Evolutionary conservation across 257 asterid genomes (phyloP), one percentile per base, ranked within the genome.

Genomic region (Cruciata laevipes): DNA sequence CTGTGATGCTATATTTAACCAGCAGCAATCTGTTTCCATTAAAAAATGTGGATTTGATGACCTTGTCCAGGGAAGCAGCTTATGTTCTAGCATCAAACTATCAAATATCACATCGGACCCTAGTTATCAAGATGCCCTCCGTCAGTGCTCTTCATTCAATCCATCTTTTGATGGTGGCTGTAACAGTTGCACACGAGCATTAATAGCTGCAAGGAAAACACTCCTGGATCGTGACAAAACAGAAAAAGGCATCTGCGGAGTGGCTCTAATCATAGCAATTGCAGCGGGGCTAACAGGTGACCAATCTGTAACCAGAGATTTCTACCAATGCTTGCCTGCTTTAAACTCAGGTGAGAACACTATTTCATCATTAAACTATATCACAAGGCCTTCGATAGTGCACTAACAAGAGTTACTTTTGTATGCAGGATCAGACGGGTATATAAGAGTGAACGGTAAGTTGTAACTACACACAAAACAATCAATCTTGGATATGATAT

Each of bases 261-360:
- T 83, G 38, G 80, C 87, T 38, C 35, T 80, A 51, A 69, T 89
- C 38, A 77, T 82, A 61, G 72, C 89, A 7, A 72, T 85, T 60
- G 75, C 81, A 27, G 87, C 87, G 52, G 55, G 75, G n/a, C 70
- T 71, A 61, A 52, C 56, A 57, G 75, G 81, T 16, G 68, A 71
- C 25, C 33, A 72, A 49, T 52, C 82, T 49, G 68, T n/a, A 23
- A 20, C 62, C 20, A 81, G 75, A 58, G 86, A 80, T 64, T 79
- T 87, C 73, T 76, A 73, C 69, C 73, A 83, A 56, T 89, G 97
- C 79, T 81, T 87, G 79, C 83, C 89, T 51, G 83, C 76, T 67
- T 78, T 87, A 69, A 76, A 66, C 49, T 66, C 78, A 75, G 93
- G 97, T 89, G 42, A 67, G 75, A 37, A 56, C 30, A 21, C 40